phyloP scores from a whole-genome alignment of 1,284 basidiomycete genomes.

The Ganoderma boninense region DNA sequence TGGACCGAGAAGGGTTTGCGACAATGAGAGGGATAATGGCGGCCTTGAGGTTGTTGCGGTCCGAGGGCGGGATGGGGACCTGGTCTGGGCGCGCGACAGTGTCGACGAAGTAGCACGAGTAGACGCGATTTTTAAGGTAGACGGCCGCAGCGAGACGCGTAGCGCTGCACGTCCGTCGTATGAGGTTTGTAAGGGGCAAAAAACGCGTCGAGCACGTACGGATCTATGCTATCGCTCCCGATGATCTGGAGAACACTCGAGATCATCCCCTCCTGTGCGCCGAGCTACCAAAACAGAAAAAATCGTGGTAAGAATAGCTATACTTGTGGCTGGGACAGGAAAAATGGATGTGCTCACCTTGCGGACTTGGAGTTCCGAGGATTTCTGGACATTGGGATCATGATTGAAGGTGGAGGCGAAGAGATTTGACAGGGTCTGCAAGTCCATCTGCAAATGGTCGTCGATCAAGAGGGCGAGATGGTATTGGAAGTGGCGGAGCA shows the following conservation, averaged over 20 bases:
- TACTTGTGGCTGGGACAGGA: neutral
- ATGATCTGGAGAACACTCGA: constrained; percentile 84
- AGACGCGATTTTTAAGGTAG: constrained; percentile 88
- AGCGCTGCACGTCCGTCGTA: constrained; percentile 52
- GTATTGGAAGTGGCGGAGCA: neutral
- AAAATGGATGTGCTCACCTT: constrained; percentile 57
- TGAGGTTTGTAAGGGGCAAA: constrained; percentile 20
- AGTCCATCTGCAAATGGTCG: constrained; percentile 63
- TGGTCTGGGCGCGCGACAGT: constrained; percentile 62
- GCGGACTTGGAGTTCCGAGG: constrained; percentile 84
- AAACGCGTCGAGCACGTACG: constrained; percentile 67
- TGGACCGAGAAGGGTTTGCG: constrained; percentile 66
- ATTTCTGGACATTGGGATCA: constrained; percentile 86
- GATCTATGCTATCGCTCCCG: constrained; percentile 75
- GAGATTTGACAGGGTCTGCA: constrained; percentile 77
- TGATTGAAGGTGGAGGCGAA: constrained; percentile 82
- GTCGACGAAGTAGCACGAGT: constrained; percentile 65
- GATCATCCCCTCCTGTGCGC: constrained; percentile 80
- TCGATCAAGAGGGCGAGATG: neutral
- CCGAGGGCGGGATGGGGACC: constrained; percentile 65
- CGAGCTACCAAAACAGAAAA: constrained; percentile 58
- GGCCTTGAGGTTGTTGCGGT: constrained; percentile 73
- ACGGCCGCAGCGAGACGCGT: constrained; percentile 84
- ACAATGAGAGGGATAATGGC: constrained; percentile 76
- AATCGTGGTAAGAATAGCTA: constrained; percentile 13